Percentiles rank a stretch among this genome's conserved stretches.
These are phyloP conservation scores for Septoria petroselini DNA, from an alignment of 2,329 filamentous ascomycete species.

Conservation along the genomic window DNA sequence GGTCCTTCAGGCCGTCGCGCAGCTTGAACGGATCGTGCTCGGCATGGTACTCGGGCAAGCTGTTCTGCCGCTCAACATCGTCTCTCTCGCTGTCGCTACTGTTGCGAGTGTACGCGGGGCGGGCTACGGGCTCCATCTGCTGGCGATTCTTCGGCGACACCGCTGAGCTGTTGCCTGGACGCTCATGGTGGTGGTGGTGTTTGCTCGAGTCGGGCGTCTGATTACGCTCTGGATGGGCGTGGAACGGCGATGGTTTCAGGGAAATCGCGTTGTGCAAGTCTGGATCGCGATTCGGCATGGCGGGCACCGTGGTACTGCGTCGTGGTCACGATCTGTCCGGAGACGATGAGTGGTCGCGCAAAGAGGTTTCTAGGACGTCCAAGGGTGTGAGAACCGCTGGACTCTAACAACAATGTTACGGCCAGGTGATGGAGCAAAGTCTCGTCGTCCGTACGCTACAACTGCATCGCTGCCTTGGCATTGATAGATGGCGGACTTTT, in stretches of 20 bases:
- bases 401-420: too few relatives aligned
- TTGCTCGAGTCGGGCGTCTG: slow-evolving; percentile 28
- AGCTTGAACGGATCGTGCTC: slow-evolving; percentile 81
- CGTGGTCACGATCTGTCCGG: neutral
- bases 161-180: slow-evolving; percentile 28
- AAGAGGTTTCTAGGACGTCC: neutral
- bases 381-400: too few relatives aligned
- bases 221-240: slow-evolving; percentile 35
- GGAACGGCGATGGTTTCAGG: slow-evolving; percentile 48
- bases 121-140: slow-evolving; percentile 35
- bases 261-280: slow-evolving; percentile 50
- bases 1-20: slow-evolving; percentile 71
- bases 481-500: neutral
- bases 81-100: slow-evolving; percentile 31
- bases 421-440: too few relatives aligned
- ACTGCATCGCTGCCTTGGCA: too few relatives aligned
- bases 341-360: neutral
- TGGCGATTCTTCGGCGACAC: slow-evolving; percentile 20
- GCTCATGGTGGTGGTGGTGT: slow-evolving; percentile 21
- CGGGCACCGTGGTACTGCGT: neutral
- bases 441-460: too few relatives aligned
- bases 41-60: slow-evolving; percentile 56
- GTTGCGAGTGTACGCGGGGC: slow-evolving; percentile 36
- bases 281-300: slow-evolving; percentile 38
- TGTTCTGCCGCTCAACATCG: slow-evolving; percentile 47